Conservation (phyloP, 1,284 basidiomycete genomes). For the Spongiforma sp. region DNA sequence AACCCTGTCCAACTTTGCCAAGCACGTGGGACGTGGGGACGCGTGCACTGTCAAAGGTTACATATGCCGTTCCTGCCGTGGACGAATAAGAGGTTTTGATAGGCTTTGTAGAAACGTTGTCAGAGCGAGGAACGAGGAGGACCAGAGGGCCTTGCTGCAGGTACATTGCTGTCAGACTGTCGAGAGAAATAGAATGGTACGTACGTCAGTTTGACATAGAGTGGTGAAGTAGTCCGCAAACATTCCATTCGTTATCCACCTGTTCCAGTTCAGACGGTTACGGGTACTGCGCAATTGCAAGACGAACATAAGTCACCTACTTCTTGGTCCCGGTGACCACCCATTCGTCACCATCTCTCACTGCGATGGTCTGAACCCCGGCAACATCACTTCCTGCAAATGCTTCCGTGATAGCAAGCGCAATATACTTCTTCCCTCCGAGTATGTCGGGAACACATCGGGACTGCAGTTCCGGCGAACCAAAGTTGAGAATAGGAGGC, state of each 20-base stretch:
- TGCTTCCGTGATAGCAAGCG: constrained; percentile 77
- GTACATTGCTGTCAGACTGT: constrained; percentile 8
- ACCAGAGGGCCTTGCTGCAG: constrained; percentile 81
- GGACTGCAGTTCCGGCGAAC: constrained; percentile 74
- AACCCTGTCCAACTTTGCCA: constrained; percentile 84
- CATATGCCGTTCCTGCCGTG: constrained; percentile 88
- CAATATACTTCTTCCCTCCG: constrained; percentile 81
- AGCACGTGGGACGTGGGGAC: constrained; percentile 89
- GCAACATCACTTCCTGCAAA: constrained; percentile 95
- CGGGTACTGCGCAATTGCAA: neutral
- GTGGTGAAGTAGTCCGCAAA: constrained; percentile 85
- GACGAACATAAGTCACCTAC: constrained; percentile 35
- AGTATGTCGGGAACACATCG: constrained; percentile 75
- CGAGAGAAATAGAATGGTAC: neutral
- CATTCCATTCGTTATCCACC: constrained; percentile 94
- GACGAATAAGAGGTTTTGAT: constrained; percentile 92
- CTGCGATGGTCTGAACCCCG: constrained; percentile 85
- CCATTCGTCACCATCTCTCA: constrained; percentile 84
- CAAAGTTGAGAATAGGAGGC: constrained; percentile 89
- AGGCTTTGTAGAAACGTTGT: constrained; percentile 87
- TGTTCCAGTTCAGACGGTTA: constrained; percentile 28
- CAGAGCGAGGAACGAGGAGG: constrained; percentile 81
- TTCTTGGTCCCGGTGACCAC: constrained; percentile 91
- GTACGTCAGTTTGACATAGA: constrained; percentile 69
- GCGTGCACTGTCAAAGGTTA: constrained; percentile 91